Evolutionary conservation across 2,329 filamentous ascomycete species (phyloP).

Genomic region (Dryadomyces quercus-mongolicae): DNA sequence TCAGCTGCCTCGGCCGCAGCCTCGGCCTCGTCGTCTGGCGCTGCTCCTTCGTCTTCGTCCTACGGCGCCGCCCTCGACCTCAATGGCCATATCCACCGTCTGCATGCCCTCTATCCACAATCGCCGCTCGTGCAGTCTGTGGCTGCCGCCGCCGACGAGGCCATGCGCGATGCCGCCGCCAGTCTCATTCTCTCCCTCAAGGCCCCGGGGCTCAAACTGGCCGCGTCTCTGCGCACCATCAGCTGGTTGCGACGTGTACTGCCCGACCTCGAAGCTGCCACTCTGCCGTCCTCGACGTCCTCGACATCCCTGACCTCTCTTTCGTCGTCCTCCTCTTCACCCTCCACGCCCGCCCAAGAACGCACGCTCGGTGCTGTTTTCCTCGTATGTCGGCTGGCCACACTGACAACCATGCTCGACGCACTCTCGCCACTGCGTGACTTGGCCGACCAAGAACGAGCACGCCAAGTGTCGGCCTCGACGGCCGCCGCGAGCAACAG

Average conservation of each 20-base stretch:
- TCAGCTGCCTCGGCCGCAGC: slow-evolving; percentile 53
- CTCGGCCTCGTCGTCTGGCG: background rate
- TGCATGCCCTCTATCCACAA: slow-evolving; percentile 70
- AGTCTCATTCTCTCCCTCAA: slow-evolving; percentile 72
- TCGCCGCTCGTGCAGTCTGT: slow-evolving; percentile 67
- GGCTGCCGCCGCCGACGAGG: slow-evolving; percentile 64
- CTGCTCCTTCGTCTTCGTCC: background rate
- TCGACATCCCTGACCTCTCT: background rate
- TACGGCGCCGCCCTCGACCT: slow-evolving; percentile 86
- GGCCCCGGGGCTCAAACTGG: slow-evolving; percentile 69
- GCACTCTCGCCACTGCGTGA: slow-evolving; percentile 78
- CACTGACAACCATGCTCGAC: slow-evolving; percentile 65
- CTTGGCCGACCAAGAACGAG: slow-evolving; percentile 75
- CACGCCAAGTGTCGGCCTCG: slow-evolving; percentile 27
- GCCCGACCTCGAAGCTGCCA: slow-evolving; percentile 53
- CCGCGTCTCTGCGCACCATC: slow-evolving; percentile 79
- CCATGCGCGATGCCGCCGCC: slow-evolving; percentile 78
- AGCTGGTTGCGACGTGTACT: slow-evolving; percentile 82
- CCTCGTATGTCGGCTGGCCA: slow-evolving; percentile 72
- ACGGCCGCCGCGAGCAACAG: slow-evolving; percentile 17
- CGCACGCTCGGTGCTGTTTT: slow-evolving; percentile 72
- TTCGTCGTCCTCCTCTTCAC: background rate
- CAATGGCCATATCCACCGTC: slow-evolving; percentile 80
- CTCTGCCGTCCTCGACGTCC: background rate
- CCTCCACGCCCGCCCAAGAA: slow-evolving; percentile 30